Evolutionary conservation across 176 grass and related monocot species (phyloP), one percentile per base, ranked within the genome.

Genomic region (Oryza meyeriana): DNA sequence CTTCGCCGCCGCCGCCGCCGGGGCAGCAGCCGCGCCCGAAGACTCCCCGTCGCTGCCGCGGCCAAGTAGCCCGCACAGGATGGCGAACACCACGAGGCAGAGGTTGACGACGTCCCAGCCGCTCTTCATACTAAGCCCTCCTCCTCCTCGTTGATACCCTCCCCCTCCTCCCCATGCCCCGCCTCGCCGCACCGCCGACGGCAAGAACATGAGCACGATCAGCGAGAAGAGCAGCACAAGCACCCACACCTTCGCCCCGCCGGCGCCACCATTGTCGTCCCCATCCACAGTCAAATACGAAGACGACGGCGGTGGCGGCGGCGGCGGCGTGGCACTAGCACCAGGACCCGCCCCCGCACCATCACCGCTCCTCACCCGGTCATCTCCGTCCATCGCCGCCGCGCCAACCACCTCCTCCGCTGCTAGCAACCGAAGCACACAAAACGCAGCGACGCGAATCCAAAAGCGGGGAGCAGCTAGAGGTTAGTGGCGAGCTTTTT

Each of bases 31-130:
- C 8, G 73, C 39, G 61, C 29, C 14, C 14, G 84, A 44, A 31
- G 50, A 55, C 0, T 85, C 89, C 3, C 74, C 84, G 6, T 86
- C 80, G 8, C 70, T 81, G 36, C 72, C 64, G 71, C 93, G 89
- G 64, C 87, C 83, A 3, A 99, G 97, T 11, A 99, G 75, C 13
- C 97, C 97, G 66, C 93, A 92, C 27, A 95, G 86, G 72, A 99
- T 95, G 24, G 93, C 97, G 39, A 94, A 93, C 42, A 88, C 62
- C 29, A 99, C 96, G 40, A 99, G 87, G 77, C 81, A 87, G 30
- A 99, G 82, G 83, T 99, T 94, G 48, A 99, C 84, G 25, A 93
- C 38, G 78, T 94, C 93, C 97, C 97, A 96, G 2, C 97, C 89
- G 41, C 77, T 90, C 87, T 92, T 93, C 58, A 95, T 72, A 41